These are phyloP conservation scores for Metschnikowia drakensbergensis DNA, from an alignment of 805 yeast genomes.

Conservation along the genomic window DNA sequence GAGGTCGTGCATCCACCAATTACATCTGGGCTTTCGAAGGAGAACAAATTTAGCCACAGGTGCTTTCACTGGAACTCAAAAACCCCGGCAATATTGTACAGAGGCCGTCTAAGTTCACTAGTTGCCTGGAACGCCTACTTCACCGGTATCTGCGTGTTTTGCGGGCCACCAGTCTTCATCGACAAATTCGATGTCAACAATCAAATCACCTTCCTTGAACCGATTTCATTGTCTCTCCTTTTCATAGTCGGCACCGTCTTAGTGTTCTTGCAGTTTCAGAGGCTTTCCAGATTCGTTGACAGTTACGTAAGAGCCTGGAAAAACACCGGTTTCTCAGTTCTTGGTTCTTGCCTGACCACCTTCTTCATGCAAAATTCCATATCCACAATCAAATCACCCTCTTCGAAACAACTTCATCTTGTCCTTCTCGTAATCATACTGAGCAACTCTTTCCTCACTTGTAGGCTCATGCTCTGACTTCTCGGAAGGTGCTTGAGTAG, in stretches of 20 bases:
- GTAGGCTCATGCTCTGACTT: not conserved
- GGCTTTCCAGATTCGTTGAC: slow-evolving; percentile 24
- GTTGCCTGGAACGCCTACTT: slow-evolving; percentile 84
- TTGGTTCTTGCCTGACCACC: slow-evolving; percentile 53
- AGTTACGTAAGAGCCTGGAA: slow-evolving; percentile 53
- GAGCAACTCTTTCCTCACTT: slow-evolving; percentile 46
- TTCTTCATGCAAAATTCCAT: slow-evolving; percentile 69
- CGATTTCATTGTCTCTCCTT: slow-evolving; percentile 85
- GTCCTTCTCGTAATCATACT: slow-evolving; percentile 71
- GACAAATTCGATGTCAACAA: slow-evolving; percentile 78
- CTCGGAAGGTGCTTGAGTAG: not conserved
- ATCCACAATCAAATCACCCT: slow-evolving; percentile 63
- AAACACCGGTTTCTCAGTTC: slow-evolving; percentile 48
- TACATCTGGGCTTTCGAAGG: no score
- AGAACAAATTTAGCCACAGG: no score
- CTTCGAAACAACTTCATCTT: slow-evolving; percentile 69
- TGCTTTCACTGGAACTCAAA: no score
- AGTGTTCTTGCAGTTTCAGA: no score
- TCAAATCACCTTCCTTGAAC: slow-evolving; percentile 79
- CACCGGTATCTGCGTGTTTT: slow-evolving; percentile 59
- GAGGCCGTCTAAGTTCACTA: slow-evolving; percentile 31
- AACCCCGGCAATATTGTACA: no score
- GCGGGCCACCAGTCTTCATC: slow-evolving; percentile 99
- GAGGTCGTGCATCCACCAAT: no score
- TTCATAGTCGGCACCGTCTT: slow-evolving; percentile 52